phyloP scores from a whole-genome alignment of 495 filamentous ascomycete species.

The Aspergillus ellipticus region DNA sequence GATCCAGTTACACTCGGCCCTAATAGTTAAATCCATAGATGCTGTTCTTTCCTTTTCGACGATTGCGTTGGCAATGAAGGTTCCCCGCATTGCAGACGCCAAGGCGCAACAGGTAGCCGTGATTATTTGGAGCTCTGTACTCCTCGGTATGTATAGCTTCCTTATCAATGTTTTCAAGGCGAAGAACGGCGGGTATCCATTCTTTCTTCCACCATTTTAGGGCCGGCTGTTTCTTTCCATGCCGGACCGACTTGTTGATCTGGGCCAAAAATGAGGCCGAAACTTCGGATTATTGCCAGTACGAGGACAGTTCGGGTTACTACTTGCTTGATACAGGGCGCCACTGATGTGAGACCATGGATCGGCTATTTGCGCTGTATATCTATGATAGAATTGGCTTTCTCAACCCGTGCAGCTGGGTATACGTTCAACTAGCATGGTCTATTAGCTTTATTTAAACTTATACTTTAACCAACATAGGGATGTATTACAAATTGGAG shows the following conservation, averaged over 20 bases:
- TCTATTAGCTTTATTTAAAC: too few species aligned
- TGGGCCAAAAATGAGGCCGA: constrained; percentile 3
- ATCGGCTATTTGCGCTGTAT: too few species aligned
- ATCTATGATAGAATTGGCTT: too few species aligned
- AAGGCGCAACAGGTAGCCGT: constrained; percentile 77
- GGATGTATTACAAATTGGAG: too few species aligned
- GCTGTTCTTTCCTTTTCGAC: constrained; percentile 88
- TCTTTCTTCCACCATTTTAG: constrained; percentile 87
- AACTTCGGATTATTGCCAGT: not conserved
- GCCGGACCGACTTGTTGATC: not conserved
- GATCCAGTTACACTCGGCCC: too few species aligned
- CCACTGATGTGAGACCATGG: too few species aligned
- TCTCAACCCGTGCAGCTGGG: too few species aligned
- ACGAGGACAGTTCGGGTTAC: too few species aligned
- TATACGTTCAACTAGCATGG: too few species aligned
- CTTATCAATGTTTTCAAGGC: constrained; percentile 87
- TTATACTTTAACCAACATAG: too few species aligned
- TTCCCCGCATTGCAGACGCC: constrained; percentile 77
- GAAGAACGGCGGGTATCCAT: constrained; percentile 95
- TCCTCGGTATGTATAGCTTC: constrained; percentile 87
- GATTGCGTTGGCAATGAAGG: constrained; percentile 85
- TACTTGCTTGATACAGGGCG: too few species aligned
- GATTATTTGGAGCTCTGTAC: constrained; percentile 72
- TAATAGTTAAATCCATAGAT: constrained; percentile 51
- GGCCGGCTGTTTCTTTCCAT: not conserved